Evolutionary conservation across 2,329 filamentous ascomycete species (phyloP).

Genomic region (Hypocreales sp.): DNA sequence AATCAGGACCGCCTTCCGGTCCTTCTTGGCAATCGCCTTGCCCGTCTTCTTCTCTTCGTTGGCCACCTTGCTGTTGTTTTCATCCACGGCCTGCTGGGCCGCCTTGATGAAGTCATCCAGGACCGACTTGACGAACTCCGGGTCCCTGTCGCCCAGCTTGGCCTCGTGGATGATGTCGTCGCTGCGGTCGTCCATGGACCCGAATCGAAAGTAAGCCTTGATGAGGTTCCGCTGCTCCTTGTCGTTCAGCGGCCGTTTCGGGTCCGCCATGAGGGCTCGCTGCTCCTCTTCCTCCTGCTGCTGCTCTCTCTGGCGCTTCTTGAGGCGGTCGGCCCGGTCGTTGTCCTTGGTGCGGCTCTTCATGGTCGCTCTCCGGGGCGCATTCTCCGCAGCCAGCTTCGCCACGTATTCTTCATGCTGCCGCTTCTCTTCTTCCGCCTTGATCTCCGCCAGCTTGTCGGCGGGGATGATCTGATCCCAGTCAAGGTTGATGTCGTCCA

Average conservation of each 20-base stretch:
- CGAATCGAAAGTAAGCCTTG: constrained; percentile 79
- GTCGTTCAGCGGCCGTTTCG: constrained; percentile 75
- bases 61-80: constrained; percentile 56
- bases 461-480: constrained; percentile 99
- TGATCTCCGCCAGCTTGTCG: constrained; percentile 78
- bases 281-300: constrained; percentile 58
- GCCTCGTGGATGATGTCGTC: constrained; percentile 83
- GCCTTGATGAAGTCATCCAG: constrained; percentile 56
- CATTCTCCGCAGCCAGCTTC: constrained; percentile 69
- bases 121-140: constrained; percentile 60
- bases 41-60: constrained; percentile 70
- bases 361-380: constrained; percentile 58
- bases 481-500: constrained; percentile 63
- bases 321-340: constrained; percentile 49
- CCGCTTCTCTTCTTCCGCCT: constrained; percentile 73
- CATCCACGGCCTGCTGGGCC: constrained; percentile 43
- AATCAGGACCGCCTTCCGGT: constrained; percentile 91
- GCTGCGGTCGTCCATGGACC: constrained; percentile 73
- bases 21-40: constrained; percentile 84
- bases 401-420: constrained; percentile 72
- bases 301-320: constrained; percentile 50
- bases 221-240: constrained; percentile 90
- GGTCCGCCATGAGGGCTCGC: constrained; percentile 60
- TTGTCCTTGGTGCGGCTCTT: constrained; percentile 41
- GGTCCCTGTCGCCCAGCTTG: constrained; percentile 67